These are phyloP conservation scores for Marsdenia floribunda DNA, from an alignment of 257 asterid genomes.

Conservation along the genomic window DNA sequence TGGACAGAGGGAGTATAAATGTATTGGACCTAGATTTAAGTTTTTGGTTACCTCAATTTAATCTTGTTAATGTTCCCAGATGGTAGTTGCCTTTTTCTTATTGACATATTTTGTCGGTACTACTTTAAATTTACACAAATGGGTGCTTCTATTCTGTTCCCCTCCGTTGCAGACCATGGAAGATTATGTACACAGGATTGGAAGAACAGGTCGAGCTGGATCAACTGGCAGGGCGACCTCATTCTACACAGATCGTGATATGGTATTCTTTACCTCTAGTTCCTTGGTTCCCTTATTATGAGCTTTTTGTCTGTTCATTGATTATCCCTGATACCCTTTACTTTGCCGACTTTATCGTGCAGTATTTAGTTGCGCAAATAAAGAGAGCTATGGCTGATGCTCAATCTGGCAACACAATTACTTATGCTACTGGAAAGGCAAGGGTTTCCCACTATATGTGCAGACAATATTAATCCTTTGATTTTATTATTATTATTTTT, in stretches of 20 bases:
- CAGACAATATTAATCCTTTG: background rate
- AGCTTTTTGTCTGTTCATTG: background rate
- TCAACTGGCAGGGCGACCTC: constrained; percentile 85
- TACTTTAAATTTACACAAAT: background rate
- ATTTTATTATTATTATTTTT: too few species aligned
- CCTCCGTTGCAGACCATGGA: constrained; percentile 62
- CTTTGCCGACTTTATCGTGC: constrained; percentile 21
- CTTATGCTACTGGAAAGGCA: constrained; percentile 87
- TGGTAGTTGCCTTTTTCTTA: background rate
- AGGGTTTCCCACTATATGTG: constrained; percentile 12
- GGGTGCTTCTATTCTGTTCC: constrained; percentile 11
- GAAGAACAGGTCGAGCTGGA: constrained; percentile 95
- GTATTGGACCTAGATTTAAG: too few species aligned
- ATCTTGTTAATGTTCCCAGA: background rate
- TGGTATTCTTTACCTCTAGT: constrained; percentile 36
- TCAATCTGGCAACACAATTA: constrained; percentile 60
- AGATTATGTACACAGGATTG: constrained; percentile 87
- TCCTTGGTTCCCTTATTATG: constrained; percentile 8
- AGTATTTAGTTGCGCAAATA: constrained; percentile 82
- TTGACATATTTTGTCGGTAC: background rate
- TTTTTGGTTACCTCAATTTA: background rate
- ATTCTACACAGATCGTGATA: constrained; percentile 73
- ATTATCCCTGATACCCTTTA: constrained; percentile 1
- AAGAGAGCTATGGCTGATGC: constrained; percentile 80
- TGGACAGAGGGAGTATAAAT: too few species aligned